Base-by-base conservation (phyloP, 192 early-diverging fungal species). In the Kickxella alabastrina region DNA sequence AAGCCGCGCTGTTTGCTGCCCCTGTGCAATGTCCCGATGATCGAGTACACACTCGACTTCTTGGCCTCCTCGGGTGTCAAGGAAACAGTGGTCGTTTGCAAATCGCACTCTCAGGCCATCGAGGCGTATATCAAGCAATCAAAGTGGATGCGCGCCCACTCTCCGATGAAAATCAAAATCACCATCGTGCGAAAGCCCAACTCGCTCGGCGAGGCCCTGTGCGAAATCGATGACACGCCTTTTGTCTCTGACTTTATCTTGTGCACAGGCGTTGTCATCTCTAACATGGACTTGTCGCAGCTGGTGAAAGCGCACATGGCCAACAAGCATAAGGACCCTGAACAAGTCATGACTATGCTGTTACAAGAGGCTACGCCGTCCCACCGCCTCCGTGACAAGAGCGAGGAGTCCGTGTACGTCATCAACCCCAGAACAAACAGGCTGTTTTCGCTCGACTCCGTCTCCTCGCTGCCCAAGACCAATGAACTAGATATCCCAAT, bases 21-120 rank as follows among this genome's bases (percentile, higher is more conserved):
- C 14, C 80, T 99, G 19, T 90, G 86, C 75, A 99, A 99, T 67
- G 88, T 94, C 22, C 97, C 97, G 0, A 74, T 99, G 54, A 88
- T 99, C 56, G 92, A 97, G 62, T 97, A 99, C 63, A 92, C 93
- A 0, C 80, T 99, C 34, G 97, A 99, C 65, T 82, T 92, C 43
- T 78, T 99, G 19, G 92, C 92, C 6, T 74, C 84, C 4, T 85
- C 91, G 6, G 89, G 88, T 23, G 90, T 97, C 1, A 76, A 88
- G 47, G 90, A 95, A 57, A 80, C 94, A 15, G 87, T 88, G 54
- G 60, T 99, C 45, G 78, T 96, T 34, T 92, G 91, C 74, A 83
- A 85, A 47, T 78, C 86, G 12, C 92, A 95, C 65, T 72, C 87
- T 8, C 87, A 95, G 7, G 66, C 82, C 36, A 89, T 99, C 57